Percentiles rank a stretch among this genome's conserved stretches.
Conservation (phyloP, 2,329 filamentous ascomycete species). For the Blumeria graminis region DNA sequence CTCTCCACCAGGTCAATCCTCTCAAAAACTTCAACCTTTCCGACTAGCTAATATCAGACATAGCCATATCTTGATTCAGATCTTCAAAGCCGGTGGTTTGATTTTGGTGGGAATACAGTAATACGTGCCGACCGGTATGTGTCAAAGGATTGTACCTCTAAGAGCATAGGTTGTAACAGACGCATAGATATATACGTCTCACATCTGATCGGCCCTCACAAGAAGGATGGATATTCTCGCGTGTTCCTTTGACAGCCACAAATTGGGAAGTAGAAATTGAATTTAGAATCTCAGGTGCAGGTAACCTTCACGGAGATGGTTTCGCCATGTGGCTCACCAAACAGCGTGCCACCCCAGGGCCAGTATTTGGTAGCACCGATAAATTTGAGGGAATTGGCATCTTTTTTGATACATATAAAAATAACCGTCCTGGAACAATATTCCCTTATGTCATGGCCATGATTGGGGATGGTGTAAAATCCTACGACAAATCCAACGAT, state of each 20-base stretch:
- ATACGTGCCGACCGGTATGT: slow-evolving; percentile 45
- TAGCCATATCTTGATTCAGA: slow-evolving; percentile 95
- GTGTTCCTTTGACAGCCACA: slow-evolving; percentile 82
- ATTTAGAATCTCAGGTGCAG: slow-evolving; percentile 76
- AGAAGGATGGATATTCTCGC: slow-evolving; percentile 78
- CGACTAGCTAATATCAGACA: slow-evolving; percentile 5
- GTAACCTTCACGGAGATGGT: slow-evolving; percentile 82
- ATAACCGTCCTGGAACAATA: slow-evolving; percentile 82
- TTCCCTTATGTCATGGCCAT: slow-evolving; percentile 99
- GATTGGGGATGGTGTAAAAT: slow-evolving; percentile 72
- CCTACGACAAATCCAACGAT: slow-evolving; percentile 83
- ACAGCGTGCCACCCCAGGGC: slow-evolving; percentile 55
- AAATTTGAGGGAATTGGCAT: slow-evolving; percentile 83
- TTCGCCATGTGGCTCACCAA: slow-evolving; percentile 98
- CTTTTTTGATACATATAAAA: slow-evolving; percentile 97
- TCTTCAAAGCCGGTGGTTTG: slow-evolving; percentile 96
- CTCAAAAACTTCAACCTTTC: not conserved
- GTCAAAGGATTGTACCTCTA: not conserved
- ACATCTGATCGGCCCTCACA: slow-evolving; percentile 79
- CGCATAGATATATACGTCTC: slow-evolving; percentile 60
- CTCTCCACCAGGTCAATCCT: slow-evolving; percentile 43
- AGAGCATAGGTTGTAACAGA: too few relatives aligned
- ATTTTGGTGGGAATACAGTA: slow-evolving; percentile 91
- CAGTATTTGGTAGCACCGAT: slow-evolving; percentile 73
- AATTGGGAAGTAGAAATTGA: slow-evolving; percentile 98